Evolutionary conservation across 2,329 filamentous ascomycete species (phyloP), one percentile per base, ranked within the genome.

Genomic region (Fusarium tricinctum): DNA sequence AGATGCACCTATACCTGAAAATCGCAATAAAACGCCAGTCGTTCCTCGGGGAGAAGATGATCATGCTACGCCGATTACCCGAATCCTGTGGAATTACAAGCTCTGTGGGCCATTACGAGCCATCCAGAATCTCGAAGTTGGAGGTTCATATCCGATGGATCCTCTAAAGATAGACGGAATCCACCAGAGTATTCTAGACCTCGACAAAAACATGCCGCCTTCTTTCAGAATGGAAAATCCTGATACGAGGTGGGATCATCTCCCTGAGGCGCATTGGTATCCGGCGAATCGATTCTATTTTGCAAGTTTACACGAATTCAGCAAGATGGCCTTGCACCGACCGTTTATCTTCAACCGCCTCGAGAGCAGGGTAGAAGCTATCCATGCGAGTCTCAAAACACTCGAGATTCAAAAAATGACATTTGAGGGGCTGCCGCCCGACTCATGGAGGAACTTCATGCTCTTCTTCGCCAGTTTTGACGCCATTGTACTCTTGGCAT

Each of bases 401-500:
- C 80, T 90, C 3, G 81, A 85, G 23, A 79, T 85, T 17, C 88
- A 90, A 73, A 80, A 82, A 61, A 73, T 78, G 35, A 80, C 85
- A 48, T 85, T 88, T 69, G 78, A 82, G 55, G 77, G 80, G 32
- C 75, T 88, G 14, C 80, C 80, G 19, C 81, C 83, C 17, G 80
- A 84, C 42, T 83, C 87, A 50, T 89, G 80, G 79, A 77, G 76
- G 52, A 80, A 81, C 73, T 87, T 87, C 68, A 81, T 83, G 17
- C 79, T 90, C 5, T 89, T 89, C 73, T 89, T 88, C 52, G 86
- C 86, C 52, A 89, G 86, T 8, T 90, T 90, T 61, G 88, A 90
- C 69, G 88, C 88, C 15, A 84, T 89, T 20, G 86, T 90, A 17
- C 80, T 90, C 56, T 81, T 89, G 53, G 85, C 88, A 0, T 84